Conservation (phyloP, 768 basidiomycete species). For the Tulasnella sp. region DNA sequence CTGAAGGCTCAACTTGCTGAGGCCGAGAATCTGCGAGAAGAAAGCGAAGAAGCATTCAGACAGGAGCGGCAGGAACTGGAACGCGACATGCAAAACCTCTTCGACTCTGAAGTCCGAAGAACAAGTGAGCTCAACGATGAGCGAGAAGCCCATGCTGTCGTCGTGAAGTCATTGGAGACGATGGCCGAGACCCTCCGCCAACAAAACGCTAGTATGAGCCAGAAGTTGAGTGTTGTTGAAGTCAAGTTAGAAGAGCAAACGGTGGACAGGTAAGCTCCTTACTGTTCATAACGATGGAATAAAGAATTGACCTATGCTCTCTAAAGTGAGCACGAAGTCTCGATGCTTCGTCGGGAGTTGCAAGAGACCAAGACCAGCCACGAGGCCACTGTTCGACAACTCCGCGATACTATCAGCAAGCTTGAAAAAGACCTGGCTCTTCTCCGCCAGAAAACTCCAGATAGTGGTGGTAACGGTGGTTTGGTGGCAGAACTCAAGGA, state of each 20-base stretch:
- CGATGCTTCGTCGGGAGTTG: not conserved
- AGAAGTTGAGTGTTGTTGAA: not conserved
- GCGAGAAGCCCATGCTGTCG: conserved; percentile 2
- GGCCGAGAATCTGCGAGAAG: not conserved
- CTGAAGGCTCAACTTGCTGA: not conserved
- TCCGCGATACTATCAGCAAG: not conserved
- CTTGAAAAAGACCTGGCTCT: not conserved
- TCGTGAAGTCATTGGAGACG: conserved; percentile 4
- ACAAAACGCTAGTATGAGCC: not conserved
- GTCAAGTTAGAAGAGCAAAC: not conserved
- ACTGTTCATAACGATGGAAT: not conserved
- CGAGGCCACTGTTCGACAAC: not conserved
- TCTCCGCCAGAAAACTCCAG: not conserved
- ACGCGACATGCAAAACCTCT: not conserved
- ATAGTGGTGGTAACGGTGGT: not conserved
- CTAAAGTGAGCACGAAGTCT: not conserved
- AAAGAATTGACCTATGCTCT: not conserved
- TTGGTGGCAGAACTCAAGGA: not conserved
- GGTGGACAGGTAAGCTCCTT: not conserved
- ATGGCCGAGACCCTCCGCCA: conserved; percentile 2
- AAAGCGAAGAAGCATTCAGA: not conserved
- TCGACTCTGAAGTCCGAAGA: not conserved
- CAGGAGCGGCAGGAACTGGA: not conserved
- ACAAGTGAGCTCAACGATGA: not conserved
- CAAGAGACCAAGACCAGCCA: not conserved